phyloP scores from a whole-genome alignment of 176 grass and related monocot genomes.

The Carex parvula region DNA sequence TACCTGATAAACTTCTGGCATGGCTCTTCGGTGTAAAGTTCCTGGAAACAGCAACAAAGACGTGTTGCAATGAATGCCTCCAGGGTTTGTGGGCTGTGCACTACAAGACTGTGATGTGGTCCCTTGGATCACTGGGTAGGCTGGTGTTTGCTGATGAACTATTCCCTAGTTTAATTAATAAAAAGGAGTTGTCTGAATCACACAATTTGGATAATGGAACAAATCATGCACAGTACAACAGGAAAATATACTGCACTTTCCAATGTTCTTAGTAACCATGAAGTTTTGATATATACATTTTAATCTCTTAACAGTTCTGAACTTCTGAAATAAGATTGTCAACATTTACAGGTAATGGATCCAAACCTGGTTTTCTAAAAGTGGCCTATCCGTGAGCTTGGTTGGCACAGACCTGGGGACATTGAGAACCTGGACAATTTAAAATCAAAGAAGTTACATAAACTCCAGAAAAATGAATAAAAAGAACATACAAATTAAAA shows the following conservation, averaged over 20 bases:
- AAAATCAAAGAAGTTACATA: constrained; percentile 1
- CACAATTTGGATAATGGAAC: background rate
- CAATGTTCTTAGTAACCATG: background rate
- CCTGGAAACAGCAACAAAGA: background rate
- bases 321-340: background rate
- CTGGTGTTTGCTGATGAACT: background rate
- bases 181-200: background rate
- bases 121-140: background rate
- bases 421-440: constrained; percentile 14
- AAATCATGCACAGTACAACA: background rate
- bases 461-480: constrained; percentile 1
- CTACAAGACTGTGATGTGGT: background rate
- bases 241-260: background rate
- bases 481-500: background rate
- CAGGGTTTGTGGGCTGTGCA: background rate
- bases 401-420: background rate
- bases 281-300: background rate
- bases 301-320: background rate
- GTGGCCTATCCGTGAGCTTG: background rate
- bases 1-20: background rate
- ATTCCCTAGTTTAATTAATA: background rate
- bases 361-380: constrained; percentile 2
- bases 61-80: background rate
- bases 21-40: background rate
- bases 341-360: background rate